Evolutionary conservation across 345 rosid genomes (phyloP).

Genomic region (Dimocarpus longan): DNA sequence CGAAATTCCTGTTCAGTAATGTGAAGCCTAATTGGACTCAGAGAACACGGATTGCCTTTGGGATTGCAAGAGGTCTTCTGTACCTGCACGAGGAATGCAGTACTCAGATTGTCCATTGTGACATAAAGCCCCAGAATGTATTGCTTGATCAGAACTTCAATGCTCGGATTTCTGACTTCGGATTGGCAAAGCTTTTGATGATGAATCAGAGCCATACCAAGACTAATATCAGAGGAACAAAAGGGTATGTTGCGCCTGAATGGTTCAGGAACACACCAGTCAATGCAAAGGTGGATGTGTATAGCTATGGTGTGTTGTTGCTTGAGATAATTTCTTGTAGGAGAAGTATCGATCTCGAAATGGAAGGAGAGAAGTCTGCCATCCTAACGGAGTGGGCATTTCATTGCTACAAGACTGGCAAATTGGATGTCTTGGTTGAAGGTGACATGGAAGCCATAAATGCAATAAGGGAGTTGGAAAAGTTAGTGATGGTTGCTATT

Average conservation of each 20-base stretch:
- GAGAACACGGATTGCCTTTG: constrained; percentile 44
- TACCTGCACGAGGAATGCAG: constrained; percentile 63
- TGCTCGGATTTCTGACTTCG: constrained; percentile 55
- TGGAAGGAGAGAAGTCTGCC: too few relatives aligned
- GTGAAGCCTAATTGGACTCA: constrained; percentile 39
- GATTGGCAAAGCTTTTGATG: constrained; percentile 52
- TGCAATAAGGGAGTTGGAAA: too few relatives aligned
- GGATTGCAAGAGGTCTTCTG: constrained; percentile 50
- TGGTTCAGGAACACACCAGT: constrained; percentile 56
- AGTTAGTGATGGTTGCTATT: constrained; percentile 36
- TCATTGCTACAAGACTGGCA: too few relatives aligned
- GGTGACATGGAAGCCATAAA: too few relatives aligned
- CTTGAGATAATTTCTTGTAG: background rate
- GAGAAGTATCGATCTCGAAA: too few relatives aligned
- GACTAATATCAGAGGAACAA: constrained; percentile 54
- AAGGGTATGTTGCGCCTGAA: constrained; percentile 62
- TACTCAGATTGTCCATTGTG: constrained; percentile 59
- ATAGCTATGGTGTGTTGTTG: too few relatives aligned
- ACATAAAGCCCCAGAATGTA: constrained; percentile 61
- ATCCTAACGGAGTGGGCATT: too few relatives aligned
- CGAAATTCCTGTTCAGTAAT: constrained; percentile 41
- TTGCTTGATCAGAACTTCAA: constrained; percentile 45
- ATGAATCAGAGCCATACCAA: constrained; percentile 50
- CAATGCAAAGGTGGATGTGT: constrained; percentile 29
- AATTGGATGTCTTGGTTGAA: too few relatives aligned